Evolutionary conservation across 2,329 filamentous ascomycete genomes (phyloP).

Genomic region (Epichloe sylvatica): DNA sequence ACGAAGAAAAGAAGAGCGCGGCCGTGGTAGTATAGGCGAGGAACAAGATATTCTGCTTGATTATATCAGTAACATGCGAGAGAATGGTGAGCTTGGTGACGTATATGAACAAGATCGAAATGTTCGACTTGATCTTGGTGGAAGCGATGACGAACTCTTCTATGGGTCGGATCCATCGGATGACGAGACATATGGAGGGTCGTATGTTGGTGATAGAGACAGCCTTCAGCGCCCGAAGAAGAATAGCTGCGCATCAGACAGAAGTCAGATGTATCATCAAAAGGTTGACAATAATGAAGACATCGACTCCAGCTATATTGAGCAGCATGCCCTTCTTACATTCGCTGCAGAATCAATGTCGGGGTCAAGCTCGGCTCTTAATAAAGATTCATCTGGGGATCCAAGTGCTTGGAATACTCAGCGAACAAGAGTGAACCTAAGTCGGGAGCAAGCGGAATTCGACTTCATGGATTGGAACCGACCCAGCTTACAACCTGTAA

Average conservation of each 20-base stretch:
- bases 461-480: conserved; percentile 76
- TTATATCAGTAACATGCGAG: conserved; percentile 54
- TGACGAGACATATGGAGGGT: background rate
- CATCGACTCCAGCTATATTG: conserved; percentile 4
- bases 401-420: background rate
- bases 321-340: conserved; percentile 14
- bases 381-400: background rate
- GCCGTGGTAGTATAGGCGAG: background rate
- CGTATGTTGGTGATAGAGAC: background rate
- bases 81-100: conserved; percentile 42
- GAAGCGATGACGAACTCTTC: conserved; percentile 12
- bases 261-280: background rate
- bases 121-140: conserved; percentile 15
- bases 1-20: background rate
- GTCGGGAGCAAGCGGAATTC: conserved; percentile 46
- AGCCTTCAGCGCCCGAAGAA: background rate
- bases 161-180: background rate
- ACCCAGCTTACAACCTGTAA: conserved; percentile 44
- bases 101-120: conserved; percentile 49
- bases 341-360: conserved; percentile 13
- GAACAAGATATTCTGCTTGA: conserved; percentile 50
- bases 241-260: background rate
- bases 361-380: background rate
- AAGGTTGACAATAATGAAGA: background rate
- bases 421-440: background rate